Conservation (phyloP, 345 rosid species). For the Brassica juncea region DNA sequence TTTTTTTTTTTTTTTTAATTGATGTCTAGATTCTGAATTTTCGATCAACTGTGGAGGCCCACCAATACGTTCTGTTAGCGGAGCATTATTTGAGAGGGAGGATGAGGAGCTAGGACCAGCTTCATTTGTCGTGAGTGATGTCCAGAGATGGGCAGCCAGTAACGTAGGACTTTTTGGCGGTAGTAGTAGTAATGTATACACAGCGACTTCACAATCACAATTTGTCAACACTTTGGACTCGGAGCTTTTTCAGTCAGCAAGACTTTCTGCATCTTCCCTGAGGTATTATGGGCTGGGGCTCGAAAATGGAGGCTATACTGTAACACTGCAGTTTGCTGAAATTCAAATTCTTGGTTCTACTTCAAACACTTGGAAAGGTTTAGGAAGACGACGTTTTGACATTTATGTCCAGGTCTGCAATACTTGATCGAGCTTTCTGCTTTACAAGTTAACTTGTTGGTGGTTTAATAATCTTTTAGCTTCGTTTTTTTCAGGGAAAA, state of each 20-base stretch:
- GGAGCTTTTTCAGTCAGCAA: slow-evolving; percentile 42
- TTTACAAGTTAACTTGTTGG: background rate
- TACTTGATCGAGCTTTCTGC: background rate
- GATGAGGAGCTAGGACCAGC: slow-evolving; percentile 59
- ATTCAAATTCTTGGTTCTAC: slow-evolving; percentile 19
- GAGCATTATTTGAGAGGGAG: slow-evolving; percentile 52
- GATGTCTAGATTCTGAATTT: slow-evolving; percentile 54
- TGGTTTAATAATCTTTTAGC: background rate
- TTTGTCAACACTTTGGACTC: slow-evolving; percentile 42
- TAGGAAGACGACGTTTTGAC: slow-evolving; percentile 51
- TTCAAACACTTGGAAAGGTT: slow-evolving; percentile 42
- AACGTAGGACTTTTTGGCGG: slow-evolving; percentile 47
- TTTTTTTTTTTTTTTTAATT: background rate
- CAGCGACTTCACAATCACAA: slow-evolving; percentile 28
- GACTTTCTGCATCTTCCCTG: slow-evolving; percentile 42
- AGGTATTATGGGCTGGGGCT: slow-evolving; percentile 22
- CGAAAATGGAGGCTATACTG: slow-evolving; percentile 33
- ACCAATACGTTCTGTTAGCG: slow-evolving; percentile 41
- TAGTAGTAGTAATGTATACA: slow-evolving; percentile 31
- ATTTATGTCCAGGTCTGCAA: slow-evolving; percentile 52
- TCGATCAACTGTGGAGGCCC: slow-evolving; percentile 74
- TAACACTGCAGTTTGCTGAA: slow-evolving; percentile 37
- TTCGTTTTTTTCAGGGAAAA: slow-evolving; percentile 37
- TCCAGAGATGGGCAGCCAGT: slow-evolving; percentile 56
- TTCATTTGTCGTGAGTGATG: slow-evolving; percentile 49